phyloP scores from a whole-genome alignment of 2,329 filamentous ascomycete genomes.

The Metarhizium brunneum region DNA sequence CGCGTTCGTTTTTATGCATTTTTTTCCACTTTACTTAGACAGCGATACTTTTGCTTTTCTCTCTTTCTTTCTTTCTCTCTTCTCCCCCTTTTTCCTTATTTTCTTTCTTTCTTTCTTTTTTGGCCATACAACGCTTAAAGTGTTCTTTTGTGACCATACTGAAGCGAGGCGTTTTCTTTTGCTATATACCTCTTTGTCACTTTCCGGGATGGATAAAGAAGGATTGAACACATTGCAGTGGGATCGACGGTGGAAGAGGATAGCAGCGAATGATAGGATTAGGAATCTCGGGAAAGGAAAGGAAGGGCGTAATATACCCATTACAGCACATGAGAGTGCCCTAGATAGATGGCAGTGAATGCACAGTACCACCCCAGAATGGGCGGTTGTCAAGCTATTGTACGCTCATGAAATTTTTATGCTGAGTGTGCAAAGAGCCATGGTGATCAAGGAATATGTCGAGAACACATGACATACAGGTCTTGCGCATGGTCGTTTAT shows the following conservation, averaged over 20 bases:
- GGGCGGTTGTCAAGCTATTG: no score
- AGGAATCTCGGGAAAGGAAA: background rate
- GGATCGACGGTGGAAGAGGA: background rate
- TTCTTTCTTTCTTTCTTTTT: background rate
- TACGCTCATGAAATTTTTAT: no score
- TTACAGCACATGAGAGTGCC: background rate
- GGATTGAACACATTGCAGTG: background rate
- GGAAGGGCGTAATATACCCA: background rate
- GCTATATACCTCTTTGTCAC: constrained; percentile 3
- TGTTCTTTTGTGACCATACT: background rate
- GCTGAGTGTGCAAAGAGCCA: no score
- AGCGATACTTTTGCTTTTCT: background rate
- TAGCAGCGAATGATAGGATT: background rate
- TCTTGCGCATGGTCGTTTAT: no score
- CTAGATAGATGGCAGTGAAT: background rate
- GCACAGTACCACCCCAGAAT: background rate
- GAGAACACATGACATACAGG: no score
- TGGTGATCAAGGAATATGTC: no score
- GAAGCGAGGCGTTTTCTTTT: constrained; percentile 3
- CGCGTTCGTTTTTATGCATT: background rate
- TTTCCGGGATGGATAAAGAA: background rate
- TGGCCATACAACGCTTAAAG: background rate
- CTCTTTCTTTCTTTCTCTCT: background rate
- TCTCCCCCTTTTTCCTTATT: background rate
- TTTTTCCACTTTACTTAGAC: background rate